Evolutionary conservation across 2,329 filamentous ascomycete species (phyloP), one percentile per base, ranked within the genome.

Genomic region (Aspergillus sp.): DNA sequence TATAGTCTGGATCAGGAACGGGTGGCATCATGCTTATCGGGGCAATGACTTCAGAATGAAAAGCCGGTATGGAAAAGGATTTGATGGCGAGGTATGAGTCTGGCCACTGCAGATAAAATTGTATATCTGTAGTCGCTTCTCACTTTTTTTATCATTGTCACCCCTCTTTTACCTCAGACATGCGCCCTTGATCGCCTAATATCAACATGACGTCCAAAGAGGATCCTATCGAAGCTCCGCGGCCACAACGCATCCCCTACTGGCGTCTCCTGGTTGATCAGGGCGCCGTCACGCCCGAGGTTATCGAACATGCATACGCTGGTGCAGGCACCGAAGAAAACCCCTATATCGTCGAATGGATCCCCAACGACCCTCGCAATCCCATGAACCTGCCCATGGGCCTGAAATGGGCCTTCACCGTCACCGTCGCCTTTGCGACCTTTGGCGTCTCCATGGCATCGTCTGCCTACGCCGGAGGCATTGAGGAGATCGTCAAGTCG

Each of bases 381-480:
- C 85, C 87, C 1, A 80, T 86, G 77, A 74, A 75, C 45, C 88
- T 84, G 60, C 71, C 78, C 9, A 53, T 63, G 2, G 50, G 63
- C 24, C 81, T 79, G 69, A 89, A 89, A 73, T 90, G 87, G 87
- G 65, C 67, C 26, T 82, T 87, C 57, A 87, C 85, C 1, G 64
- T 81, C 48, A 66, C 86, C 38, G 82, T 86, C 51, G 85, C 87
- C 11, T 61, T 87, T 24, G 82, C 87, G 13, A 87, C 86, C 1
- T 77, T 91, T 41, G 85, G 73, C 24, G 85, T 90, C 26, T 77
- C 88, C 2, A 87, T 91, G 60, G 82, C 83, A 49, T 88, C 85
- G 16, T 86, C 84, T 1, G 86, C 86, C 10, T 66, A 65, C 24
- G 57, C 62, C 7, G 65, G 63, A 5, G 63, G 62, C 49, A 51